Conservation (phyloP, 106 monocot genomes). For the Platanthera guangdongensis region DNA sequence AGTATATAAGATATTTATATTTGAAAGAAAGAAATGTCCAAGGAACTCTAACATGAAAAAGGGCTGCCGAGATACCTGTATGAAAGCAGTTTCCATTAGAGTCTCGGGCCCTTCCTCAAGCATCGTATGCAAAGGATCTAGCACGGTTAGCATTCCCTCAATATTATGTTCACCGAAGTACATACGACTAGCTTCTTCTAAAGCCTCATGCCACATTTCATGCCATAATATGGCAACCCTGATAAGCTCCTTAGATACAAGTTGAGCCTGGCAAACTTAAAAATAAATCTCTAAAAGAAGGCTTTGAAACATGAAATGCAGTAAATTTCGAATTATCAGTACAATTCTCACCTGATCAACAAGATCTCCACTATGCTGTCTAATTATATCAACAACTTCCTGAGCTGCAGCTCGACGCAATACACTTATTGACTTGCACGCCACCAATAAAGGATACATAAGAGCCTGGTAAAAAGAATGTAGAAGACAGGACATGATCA, state of each 20-base stretch:
- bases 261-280: conserved; percentile 65
- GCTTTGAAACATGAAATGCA: not conserved
- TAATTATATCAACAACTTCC: conserved; percentile 97
- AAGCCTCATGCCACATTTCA: conserved; percentile 99
- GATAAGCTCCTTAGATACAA: conserved; percentile 96
- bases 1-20: not conserved
- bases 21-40: not conserved
- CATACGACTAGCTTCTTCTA: conserved; percentile 97
- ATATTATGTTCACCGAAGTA: conserved; percentile 98
- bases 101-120: conserved; percentile 88
- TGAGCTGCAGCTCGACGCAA: conserved; percentile 85
- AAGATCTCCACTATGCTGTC: conserved; percentile 88
- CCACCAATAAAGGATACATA: conserved; percentile 96
- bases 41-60: not conserved
- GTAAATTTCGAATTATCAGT: not conserved
- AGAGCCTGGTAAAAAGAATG: conserved; percentile 48
- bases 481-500: not conserved
- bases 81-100: conserved; percentile 73
- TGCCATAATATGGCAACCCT: conserved; percentile 99
- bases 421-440: conserved; percentile 94
- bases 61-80: conserved; percentile 52
- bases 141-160: conserved; percentile 85
- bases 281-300: not conserved
- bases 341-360: conserved; percentile 73
- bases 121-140: conserved; percentile 81